A percentile compares a stretch with the other conserved stretches of the same genome.
Conservation (phyloP, 805 yeast species). For the Candida piceae region DNA sequence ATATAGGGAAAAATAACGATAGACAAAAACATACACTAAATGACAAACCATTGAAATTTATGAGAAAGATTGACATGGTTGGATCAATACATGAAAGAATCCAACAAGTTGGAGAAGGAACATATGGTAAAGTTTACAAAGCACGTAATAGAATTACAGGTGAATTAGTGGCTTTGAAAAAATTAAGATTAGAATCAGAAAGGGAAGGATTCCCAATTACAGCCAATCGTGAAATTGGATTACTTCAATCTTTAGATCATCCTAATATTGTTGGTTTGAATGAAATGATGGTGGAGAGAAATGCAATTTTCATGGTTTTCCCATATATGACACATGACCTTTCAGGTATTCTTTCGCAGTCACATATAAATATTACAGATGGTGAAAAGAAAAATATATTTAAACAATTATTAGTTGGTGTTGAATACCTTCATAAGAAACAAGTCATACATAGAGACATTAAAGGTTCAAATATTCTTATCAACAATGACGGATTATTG, state of each 20-base stretch:
- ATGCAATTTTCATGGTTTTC: conserved; percentile 80
- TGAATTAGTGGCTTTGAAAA: conserved; percentile 79
- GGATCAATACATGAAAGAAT: conserved; percentile 58
- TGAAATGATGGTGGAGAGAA: conserved; percentile 85
- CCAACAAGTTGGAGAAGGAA: conserved; percentile 97
- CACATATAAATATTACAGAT: conserved; percentile 54
- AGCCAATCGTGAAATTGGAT: conserved; percentile 84
- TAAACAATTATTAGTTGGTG: conserved; percentile 62
- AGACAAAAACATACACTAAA: neutral
- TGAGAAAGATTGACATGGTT: conserved; percentile 20
- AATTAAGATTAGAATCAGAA: conserved; percentile 78
- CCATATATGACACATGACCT: conserved; percentile 93
- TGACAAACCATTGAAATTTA: conserved; percentile 12
- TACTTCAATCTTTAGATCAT: conserved; percentile 79
- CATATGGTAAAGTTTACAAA: conserved; percentile 93
- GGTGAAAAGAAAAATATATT: conserved; percentile 65
- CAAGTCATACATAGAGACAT: conserved; percentile 75
- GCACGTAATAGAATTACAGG: conserved; percentile 68
- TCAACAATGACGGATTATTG: conserved; percentile 56
- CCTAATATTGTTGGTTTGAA: conserved; percentile 72
- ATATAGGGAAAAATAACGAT: neutral
- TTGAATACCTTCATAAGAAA: conserved; percentile 62
- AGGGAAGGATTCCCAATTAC: conserved; percentile 96
- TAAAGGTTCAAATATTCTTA: conserved; percentile 72
- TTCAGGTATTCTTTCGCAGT: conserved; percentile 79